Evolutionary conservation across 2,329 filamentous ascomycete species (phyloP).

Genomic region (Aspergillus puulaauensis): DNA sequence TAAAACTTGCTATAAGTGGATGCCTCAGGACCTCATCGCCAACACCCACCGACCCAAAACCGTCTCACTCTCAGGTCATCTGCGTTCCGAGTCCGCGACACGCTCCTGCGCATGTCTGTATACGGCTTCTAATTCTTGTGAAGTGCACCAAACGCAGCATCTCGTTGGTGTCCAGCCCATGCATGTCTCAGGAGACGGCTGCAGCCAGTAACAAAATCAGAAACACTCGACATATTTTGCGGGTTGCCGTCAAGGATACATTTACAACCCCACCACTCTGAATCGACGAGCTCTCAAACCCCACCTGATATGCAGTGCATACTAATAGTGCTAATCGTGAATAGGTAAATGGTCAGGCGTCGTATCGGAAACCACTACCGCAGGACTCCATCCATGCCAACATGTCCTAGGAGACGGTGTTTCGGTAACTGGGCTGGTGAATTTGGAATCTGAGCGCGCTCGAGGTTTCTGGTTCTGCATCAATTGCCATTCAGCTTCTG

Average conservation of each 20-base stretch:
- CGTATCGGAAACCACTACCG: neutral
- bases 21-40: too few relatives aligned
- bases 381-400: neutral
- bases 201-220: neutral
- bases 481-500: neutral
- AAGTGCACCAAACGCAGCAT: neutral
- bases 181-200: conserved; percentile 2
- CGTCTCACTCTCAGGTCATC: neutral
- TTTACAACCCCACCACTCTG: neutral
- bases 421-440: neutral
- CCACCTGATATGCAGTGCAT: neutral
- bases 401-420: neutral
- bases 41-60: neutral
- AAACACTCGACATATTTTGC: too few relatives aligned
- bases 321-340: neutral
- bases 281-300: neutral
- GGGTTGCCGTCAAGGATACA: neutral
- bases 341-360: neutral
- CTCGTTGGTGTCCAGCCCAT: neutral
- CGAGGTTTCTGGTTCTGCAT: neutral
- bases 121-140: neutral
- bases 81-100: neutral
- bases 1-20: too few relatives aligned
- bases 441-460: too few relatives aligned
- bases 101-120: neutral